Percentiles rank a stretch among this genome's conserved stretches.
Conservation (phyloP, 1,284 basidiomycete species). For the Kalmanozyma brasiliensis region DNA sequence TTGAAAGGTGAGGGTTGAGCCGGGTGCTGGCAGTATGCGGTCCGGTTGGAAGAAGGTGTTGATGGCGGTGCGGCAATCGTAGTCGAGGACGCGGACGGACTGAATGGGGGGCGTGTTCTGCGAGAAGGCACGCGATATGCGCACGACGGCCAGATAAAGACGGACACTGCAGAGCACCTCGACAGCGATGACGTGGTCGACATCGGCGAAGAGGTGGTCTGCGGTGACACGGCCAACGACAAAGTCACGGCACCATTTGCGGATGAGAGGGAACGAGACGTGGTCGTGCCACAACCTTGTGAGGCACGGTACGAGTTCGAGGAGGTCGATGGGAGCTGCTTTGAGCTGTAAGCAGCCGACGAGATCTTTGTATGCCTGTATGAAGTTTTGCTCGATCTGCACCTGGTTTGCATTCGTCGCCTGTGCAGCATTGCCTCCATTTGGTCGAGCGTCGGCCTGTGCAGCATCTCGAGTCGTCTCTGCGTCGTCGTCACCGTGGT, state of each 20-base stretch:
- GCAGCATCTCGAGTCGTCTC: conserved; percentile 1
- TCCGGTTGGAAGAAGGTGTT: conserved; percentile 43
- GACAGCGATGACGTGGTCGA: conserved; percentile 45
- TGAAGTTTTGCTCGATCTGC: conserved; percentile 24
- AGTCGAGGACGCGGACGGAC: conserved; percentile 49
- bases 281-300: conserved; percentile 33
- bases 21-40: conserved; percentile 7
- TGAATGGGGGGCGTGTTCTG: conserved; percentile 35
- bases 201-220: conserved; percentile 30
- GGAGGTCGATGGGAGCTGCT: conserved; percentile 37
- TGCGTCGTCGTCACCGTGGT: conserved; percentile 7
- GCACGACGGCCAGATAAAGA: conserved; percentile 52
- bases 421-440: neutral
- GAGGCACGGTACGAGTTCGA: conserved; percentile 38
- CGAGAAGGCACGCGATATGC: conserved; percentile 48
- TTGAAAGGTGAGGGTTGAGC: conserved; percentile 17
- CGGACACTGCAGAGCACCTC: conserved; percentile 55
- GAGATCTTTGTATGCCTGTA: conserved; percentile 38
- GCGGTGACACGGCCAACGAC: conserved; percentile 43
- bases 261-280: conserved; percentile 26
- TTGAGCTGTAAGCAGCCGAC: conserved; percentile 36
- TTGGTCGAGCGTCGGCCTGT: neutral
- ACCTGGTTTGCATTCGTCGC: conserved; percentile 14
- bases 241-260: conserved; percentile 48
- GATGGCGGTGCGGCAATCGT: conserved; percentile 47